Percentiles rank a stretch among this genome's conserved stretches.
phyloP scores from a whole-genome alignment of 163 green algal species.

The Chloromonas sp. region DNA sequence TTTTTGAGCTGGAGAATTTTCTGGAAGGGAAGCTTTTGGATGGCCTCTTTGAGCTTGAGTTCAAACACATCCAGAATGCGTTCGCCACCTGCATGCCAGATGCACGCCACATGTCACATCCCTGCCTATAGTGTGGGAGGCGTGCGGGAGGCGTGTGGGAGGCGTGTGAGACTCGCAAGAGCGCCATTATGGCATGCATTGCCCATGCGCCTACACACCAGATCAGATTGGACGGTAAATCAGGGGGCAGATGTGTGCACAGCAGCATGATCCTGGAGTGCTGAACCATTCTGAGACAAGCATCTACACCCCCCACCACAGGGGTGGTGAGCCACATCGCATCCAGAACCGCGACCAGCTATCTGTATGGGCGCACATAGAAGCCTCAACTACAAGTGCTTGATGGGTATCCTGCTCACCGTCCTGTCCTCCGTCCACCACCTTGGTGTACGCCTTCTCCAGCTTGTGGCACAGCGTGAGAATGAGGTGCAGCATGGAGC shows the following conservation, averaged over 20 bases:
- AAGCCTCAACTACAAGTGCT: neutral
- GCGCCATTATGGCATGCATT: too few species aligned
- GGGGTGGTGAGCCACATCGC: too few species aligned
- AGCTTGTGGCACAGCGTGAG: conserved; percentile 84
- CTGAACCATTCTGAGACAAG: neutral
- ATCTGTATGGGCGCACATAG: neutral
- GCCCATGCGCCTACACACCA: too few species aligned
- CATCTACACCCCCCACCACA: neutral
- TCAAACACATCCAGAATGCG: conserved; percentile 86
- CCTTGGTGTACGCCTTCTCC: conserved; percentile 74
- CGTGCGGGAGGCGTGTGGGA: neutral
- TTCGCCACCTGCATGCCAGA: conserved; percentile 49
- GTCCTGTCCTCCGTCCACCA: conserved; percentile 80
- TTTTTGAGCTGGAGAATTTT: conserved; percentile 81
- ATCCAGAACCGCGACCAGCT: too few species aligned
- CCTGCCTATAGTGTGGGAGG: neutral
- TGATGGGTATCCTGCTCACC: conserved; percentile 30
- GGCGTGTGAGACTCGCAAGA: neutral
- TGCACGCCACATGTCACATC: neutral
- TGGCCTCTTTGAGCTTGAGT: conserved; percentile 82
- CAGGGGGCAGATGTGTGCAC: neutral
- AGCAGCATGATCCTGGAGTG: neutral
- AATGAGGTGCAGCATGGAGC: conserved; percentile 89
- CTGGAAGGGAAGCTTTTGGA: conserved; percentile 86
- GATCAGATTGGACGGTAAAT: neutral